phyloP scores from a whole-genome alignment of 768 basidiomycete species.

The Suillus discolor region DNA sequence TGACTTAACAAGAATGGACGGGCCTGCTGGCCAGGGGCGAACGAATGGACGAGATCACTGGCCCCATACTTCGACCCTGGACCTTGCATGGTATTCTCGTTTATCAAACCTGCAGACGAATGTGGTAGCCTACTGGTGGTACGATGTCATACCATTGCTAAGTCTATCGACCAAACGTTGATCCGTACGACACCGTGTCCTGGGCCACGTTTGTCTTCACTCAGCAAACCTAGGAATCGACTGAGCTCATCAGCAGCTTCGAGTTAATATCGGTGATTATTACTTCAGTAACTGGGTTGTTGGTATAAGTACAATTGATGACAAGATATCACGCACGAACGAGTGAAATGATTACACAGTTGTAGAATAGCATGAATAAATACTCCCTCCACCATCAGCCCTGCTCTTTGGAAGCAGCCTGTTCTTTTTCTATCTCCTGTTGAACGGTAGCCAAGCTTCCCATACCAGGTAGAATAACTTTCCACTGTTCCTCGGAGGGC shows the following conservation, averaged over 20 bases:
- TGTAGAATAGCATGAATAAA: neutral
- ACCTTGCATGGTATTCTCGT: constrained; percentile 21
- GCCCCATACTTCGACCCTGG: neutral
- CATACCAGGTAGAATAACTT: constrained; percentile 67
- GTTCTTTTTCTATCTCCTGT: constrained; percentile 35
- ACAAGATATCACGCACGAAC: neutral
- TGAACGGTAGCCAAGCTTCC: constrained; percentile 32
- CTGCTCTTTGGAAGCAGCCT: neutral
- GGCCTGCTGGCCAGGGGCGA: neutral
- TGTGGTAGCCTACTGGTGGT: neutral
- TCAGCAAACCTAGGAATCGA: constrained; percentile 4
- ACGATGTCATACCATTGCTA: neutral
- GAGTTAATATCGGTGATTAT: neutral
- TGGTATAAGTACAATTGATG: constrained; percentile 3
- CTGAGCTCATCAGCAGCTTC: neutral
- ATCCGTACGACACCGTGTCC: neutral
- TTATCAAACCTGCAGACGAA: constrained; percentile 19
- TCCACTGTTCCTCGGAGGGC: constrained; percentile 65
- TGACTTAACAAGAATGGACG: neutral
- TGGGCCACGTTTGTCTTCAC: constrained; percentile 20
- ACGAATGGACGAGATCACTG: neutral
- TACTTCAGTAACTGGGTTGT: constrained; percentile 1
- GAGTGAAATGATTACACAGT: neutral
- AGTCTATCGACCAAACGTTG: neutral
- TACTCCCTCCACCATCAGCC: neutral